Base-by-base conservation (phyloP, 192 early-diverging fungal genomes). In the Linnemannia schmuckeri region DNA sequence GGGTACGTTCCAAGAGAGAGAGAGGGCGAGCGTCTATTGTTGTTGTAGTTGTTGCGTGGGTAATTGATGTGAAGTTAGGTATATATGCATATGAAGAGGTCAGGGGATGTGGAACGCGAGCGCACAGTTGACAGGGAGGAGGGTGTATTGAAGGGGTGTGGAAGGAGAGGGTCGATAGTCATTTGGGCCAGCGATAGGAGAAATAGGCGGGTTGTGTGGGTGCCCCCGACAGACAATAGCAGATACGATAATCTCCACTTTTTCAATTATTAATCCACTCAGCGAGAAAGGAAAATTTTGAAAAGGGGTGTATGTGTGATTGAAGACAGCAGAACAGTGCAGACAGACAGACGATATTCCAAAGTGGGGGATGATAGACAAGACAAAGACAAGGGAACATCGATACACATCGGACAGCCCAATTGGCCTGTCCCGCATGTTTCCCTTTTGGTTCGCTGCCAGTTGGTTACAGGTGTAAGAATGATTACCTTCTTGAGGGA, bases 1-100 rank as follows among this genome's bases (percentile, higher is more conserved):
- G 85, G 42, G 85, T 87, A 17, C 85, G 85, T 54, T 87, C 85
- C 79, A 87, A 78, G 68, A 87, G 85, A 35, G 85, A 87, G 18
- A 80, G 49, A 37, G 85, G 85, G 49, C 85, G 85, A 72, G 85
- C 70, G 4, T 87, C 85, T 87, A 81, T 30, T 27, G n/a, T 52
- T 20, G 18, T 52, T 52, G 15, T 49, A 41, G 7, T 68, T 22
- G 42, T 38, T 35, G 49, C 12, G 46, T 41, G 38, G 49, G 22
- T 18, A 79, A 55, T 49, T 27, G 24, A 41, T 70, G 76, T 41
- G 61, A 42, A 38, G 61, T 42, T 33, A 52, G 73, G 30, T 30
- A 49, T 44, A 35, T 55, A 54, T n/a, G 55, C 46, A 49, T 44
- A 20, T 76, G 72, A 37, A 52, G 30, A 52, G 47, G 17, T 24